These are phyloP conservation scores for Xylariaceae sp. DNA, from an alignment of 2,329 filamentous ascomycete genomes.

Conservation along the genomic window DNA sequence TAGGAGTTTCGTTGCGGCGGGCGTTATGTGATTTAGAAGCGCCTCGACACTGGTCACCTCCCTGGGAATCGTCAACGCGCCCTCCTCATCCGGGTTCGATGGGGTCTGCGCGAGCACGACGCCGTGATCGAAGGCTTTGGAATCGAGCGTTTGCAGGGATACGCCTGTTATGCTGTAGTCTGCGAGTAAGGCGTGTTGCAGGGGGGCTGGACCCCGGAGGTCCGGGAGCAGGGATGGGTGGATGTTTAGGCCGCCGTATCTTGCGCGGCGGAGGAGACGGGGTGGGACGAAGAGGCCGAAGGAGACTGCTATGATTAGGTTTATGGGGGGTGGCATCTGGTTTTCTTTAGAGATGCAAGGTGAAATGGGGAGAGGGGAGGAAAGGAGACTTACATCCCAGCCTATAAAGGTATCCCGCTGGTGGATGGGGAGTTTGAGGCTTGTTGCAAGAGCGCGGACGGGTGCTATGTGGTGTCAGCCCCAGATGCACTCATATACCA, in stretches of 20 bases:
- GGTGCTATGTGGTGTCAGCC: slow-evolving; percentile 52
- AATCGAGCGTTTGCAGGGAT: slow-evolving; percentile 81
- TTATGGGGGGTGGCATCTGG: slow-evolving; percentile 56
- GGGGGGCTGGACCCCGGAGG: slow-evolving; percentile 77
- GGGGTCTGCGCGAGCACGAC: slow-evolving; percentile 66
- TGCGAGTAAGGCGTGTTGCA: slow-evolving; percentile 75
- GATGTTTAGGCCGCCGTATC: slow-evolving; percentile 86
- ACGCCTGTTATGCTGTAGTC: slow-evolving; percentile 62
- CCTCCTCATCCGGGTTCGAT: slow-evolving; percentile 39
- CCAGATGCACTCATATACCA: not conserved
- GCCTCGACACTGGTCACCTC: slow-evolving; percentile 46
- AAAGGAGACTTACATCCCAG: slow-evolving; percentile 58
- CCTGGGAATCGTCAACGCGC: slow-evolving; percentile 48
- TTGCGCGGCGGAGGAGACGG: slow-evolving; percentile 62
- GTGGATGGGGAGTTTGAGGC: slow-evolving; percentile 63
- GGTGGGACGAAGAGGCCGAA: slow-evolving; percentile 86
- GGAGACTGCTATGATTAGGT: slow-evolving; percentile 86
- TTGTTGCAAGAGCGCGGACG: slow-evolving; percentile 59
- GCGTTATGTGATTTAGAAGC: slow-evolving; percentile 48
- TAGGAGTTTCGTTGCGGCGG: slow-evolving; percentile 65
- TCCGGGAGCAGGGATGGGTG: slow-evolving; percentile 89
- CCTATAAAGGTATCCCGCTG: slow-evolving; percentile 74
- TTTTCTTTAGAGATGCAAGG: not conserved
- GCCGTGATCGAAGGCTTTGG: slow-evolving; percentile 71
- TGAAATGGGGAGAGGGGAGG: not conserved